Base-by-base conservation (phyloP, 768 basidiomycete genomes). In the Leccinum broughii region DNA sequence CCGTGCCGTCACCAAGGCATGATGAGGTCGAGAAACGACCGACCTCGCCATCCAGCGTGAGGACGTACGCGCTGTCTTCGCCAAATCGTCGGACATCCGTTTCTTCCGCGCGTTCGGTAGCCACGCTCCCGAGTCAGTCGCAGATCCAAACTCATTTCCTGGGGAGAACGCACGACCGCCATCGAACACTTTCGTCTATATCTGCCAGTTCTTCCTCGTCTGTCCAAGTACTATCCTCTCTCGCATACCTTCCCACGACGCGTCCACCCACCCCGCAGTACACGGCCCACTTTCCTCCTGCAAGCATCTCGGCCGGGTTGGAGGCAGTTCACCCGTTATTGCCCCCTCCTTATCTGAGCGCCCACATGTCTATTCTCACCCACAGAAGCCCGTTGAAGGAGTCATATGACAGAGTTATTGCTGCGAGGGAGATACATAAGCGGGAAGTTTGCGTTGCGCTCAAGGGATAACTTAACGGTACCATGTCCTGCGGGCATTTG, bases 251-350 rank as follows among this genome's bases (percentile, higher is more conserved):
- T 52, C 84, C 86, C 6, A 66, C 77, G 10, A 68, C 76, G 17
- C 66, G 69, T 13, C 70, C 73, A 39, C 51, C 75, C 34, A 66
- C 75, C 11, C 78, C 77, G 3, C 84, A 83, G 58, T 71, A 84
- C 54, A 78, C 84, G 6, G 76, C 81, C 8, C 82, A 85, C 73
- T 90, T 92, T 75, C 88, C 90, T 9, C 80, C 84, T 1, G 72
- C 76, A n/a, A 86, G 83, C 57, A 79, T 83, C 17, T 78, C 80
- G 52, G 75, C 76, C 24, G 78, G 84, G 57, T 74, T 84, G 20
- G 87, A 90, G 68, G 77, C 75, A 26, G 83, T 88, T 9, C 90
- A 92, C 68, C 83, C 88, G 0, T 77, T 91, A 17, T 78, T 92
- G 24, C 90, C 90, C 0, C 81, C 83, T 3, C 89, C 89, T 46